Evolutionary conservation across 345 rosid genomes (phyloP).

Genomic region (Corchorus olitorius): DNA sequence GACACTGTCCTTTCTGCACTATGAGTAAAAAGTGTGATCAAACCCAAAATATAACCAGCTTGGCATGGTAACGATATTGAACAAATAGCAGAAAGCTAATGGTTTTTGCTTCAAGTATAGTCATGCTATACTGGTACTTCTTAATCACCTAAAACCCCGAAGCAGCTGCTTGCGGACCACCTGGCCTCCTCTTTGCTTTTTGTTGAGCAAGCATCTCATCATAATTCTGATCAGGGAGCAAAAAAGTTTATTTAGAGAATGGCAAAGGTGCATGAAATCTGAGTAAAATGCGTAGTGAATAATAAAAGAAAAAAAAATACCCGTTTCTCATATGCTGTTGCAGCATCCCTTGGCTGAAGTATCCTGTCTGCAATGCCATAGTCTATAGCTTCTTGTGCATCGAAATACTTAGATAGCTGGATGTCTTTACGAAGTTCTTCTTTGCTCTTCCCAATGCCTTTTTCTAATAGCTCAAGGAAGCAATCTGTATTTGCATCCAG

Average conservation of each 20-base stretch:
- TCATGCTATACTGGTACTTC: background rate
- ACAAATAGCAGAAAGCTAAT: background rate
- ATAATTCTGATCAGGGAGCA: constrained; percentile 49
- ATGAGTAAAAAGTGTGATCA: background rate
- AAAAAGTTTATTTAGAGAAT: constrained; percentile 19
- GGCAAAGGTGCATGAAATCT: constrained; percentile 1
- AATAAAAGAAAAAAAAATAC: background rate
- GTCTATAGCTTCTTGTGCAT: constrained; percentile 72
- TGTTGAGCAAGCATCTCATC: constrained; percentile 64
- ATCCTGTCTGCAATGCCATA: constrained; percentile 91
- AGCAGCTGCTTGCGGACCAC: constrained; percentile 58
- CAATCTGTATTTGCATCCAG: constrained; percentile 68
- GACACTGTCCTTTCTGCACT: background rate
- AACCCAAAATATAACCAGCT: background rate
- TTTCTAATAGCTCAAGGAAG: constrained; percentile 68
- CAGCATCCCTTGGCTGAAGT: too few relatives aligned
- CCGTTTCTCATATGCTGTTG: too few relatives aligned
- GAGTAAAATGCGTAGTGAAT: constrained; percentile 14
- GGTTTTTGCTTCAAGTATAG: background rate
- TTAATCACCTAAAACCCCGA: constrained; percentile 56
- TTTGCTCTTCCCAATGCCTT: constrained; percentile 76
- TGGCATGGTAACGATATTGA: background rate
- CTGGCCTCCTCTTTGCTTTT: constrained; percentile 61
- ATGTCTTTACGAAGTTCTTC: constrained; percentile 76
- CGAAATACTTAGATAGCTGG: constrained; percentile 68